phyloP scores from a whole-genome alignment of 2,329 filamentous ascomycete genomes.

The Ceratocystis harringtonii region DNA sequence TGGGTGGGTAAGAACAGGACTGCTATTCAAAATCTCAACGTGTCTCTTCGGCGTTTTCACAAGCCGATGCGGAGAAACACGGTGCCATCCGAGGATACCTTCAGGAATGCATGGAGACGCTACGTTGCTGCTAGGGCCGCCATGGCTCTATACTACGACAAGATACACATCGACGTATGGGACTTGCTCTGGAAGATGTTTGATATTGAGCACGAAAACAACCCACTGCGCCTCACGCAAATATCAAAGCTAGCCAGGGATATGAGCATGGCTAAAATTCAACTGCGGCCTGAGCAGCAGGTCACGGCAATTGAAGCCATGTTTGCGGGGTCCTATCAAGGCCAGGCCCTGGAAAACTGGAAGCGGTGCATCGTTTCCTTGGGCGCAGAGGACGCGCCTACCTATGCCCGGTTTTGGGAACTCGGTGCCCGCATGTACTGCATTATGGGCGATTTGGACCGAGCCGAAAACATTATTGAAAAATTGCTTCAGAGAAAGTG shows the following conservation, averaged over 20 bases:
- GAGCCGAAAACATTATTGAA: constrained; percentile 41
- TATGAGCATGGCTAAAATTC: constrained; percentile 43
- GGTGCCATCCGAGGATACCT: constrained; percentile 23
- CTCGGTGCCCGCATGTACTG: constrained; percentile 52
- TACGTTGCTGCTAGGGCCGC: constrained; percentile 34
- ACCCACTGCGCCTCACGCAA: constrained; percentile 44
- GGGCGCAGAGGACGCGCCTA: constrained; percentile 29
- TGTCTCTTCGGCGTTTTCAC: constrained; percentile 15
- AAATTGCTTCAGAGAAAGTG: constrained; percentile 35
- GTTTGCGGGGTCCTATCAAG: constrained; percentile 45
- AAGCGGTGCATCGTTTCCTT: constrained; percentile 40
- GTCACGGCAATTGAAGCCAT: constrained; percentile 54
- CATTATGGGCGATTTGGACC: constrained; percentile 39
- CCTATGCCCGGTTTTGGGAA: constrained; percentile 43
- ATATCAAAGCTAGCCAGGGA: constrained; percentile 49
- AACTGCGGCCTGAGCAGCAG: constrained; percentile 42
- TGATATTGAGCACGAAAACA: constrained; percentile 35
- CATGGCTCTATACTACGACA: constrained; percentile 33
- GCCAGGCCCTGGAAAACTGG: constrained; percentile 49
- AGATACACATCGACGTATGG: constrained; percentile 47
- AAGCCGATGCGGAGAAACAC: constrained; percentile 14
- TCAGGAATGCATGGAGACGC: constrained; percentile 32
- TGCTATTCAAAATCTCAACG: constrained; percentile 13
- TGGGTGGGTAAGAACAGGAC: background rate
- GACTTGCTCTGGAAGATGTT: constrained; percentile 50